phyloP scores from a whole-genome alignment of 2,329 filamentous ascomycete species.

The Lachnellula hyalina region DNA sequence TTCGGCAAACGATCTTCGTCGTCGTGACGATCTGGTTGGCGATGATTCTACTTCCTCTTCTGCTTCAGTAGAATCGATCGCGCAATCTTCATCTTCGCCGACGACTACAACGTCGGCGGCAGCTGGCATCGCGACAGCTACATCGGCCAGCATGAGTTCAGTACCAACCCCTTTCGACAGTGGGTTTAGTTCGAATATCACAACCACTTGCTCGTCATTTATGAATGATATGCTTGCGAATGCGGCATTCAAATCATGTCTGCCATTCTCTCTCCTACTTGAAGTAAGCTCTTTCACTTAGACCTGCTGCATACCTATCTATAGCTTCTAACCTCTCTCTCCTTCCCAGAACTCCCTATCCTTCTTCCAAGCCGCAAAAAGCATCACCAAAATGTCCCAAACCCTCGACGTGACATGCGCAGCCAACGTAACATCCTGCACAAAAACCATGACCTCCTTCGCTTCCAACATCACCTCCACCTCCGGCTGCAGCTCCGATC shows the following conservation, averaged over 20 bases:
- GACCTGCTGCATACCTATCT: neutral
- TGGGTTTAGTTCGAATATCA: conserved; percentile 58
- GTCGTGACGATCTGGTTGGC: conserved; percentile 5
- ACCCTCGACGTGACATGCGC: conserved; percentile 75
- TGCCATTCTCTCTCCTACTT: conserved; percentile 79
- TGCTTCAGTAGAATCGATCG: neutral
- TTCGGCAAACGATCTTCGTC: conserved; percentile 9
- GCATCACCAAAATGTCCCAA: conserved; percentile 65
- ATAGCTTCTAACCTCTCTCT: conserved; percentile 1
- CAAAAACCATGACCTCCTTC: conserved; percentile 55
- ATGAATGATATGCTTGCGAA: conserved; percentile 28
- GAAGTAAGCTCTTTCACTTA: conserved; percentile 48
- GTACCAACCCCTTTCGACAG: conserved; percentile 65
- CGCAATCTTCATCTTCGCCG: conserved; percentile 1
- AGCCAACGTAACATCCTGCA: conserved; percentile 62
- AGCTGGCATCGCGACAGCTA: conserved; percentile 10
- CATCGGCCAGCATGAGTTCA: conserved; percentile 32
- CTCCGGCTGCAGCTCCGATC: conserved; percentile 68
- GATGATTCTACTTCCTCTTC: conserved; percentile 4
- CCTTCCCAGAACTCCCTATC: conserved; percentile 63
- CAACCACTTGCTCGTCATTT: conserved; percentile 29
- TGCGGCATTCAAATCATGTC: conserved; percentile 48
- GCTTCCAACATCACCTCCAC: conserved; percentile 59
- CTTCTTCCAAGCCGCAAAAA: conserved; percentile 76
- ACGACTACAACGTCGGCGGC: conserved; percentile 1